Evolutionary conservation across 768 basidiomycete genomes (phyloP), one percentile per base, ranked within the genome.

Genomic region (Gautieria morchelliformis): DNA sequence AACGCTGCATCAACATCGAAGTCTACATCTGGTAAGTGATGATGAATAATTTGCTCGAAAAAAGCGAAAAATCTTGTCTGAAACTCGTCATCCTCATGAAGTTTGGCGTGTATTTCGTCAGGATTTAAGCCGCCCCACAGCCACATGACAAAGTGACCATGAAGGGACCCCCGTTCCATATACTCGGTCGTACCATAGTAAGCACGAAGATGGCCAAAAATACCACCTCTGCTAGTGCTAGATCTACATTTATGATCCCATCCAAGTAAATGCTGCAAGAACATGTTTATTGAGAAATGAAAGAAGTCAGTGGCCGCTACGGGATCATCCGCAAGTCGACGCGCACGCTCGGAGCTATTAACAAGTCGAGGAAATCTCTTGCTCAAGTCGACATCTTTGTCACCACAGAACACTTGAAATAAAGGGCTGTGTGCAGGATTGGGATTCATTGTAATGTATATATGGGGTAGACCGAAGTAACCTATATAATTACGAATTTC

Each of bases 281-380:
- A 59, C 12, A 56, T 59, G 0, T 30, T 5, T 2, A 70, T 60
- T 12, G 46, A 58, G 54, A 70, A 68, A 3, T 68, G 61, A 62
- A 66, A 72, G 49, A 71, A 71, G 6, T 71, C 66, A 1, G 69
- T 67, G n/a, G 68, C 71, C 1, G 70, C 66, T 12, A 71, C 68
- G 37, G 72, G 70, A 59, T 71, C 70, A 17, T 63, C 52, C 0
- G 70, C 69, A 0, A 72, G 24, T 0, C 64, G 37, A 0, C 65
- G n/a, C 1, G 70, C 68, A 9, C 67, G 58, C 17, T 62, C 55
- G 30, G 11, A 42, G 5, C 62, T 40, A 11, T 52, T 5, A 1
- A 54, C 58, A 0, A 73, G 15, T 0, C 30, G 0, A 0, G 71
- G 72, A 49, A 64, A 72, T 0, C 55, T 30, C 11, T 12, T 15